These are phyloP conservation scores for Dictyostelium intermedium DNA, from an alignment of 78 protist species.

Conservation along the genomic window DNA sequence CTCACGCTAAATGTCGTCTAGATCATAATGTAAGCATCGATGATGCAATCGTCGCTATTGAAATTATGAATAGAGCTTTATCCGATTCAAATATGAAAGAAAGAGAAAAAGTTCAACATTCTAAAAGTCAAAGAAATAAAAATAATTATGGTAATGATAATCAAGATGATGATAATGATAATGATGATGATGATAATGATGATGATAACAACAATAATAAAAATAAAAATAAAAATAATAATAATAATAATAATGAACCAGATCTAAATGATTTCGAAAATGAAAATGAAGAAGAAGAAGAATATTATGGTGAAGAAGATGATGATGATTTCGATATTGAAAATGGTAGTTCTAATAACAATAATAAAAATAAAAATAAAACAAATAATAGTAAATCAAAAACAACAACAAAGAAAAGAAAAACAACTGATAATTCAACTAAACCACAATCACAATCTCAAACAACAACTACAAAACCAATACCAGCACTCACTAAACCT, in stretches of 20 bases:
- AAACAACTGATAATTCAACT: not conserved
- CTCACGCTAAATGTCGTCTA: constrained; percentile 97
- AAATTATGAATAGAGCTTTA: constrained; percentile 40
- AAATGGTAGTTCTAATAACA: not conserved
- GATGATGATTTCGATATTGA: not conserved
- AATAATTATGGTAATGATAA: not conserved
- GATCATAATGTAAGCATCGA: not conserved
- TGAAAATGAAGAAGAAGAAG: not conserved
- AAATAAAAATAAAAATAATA: not conserved
- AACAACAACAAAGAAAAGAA: not conserved
- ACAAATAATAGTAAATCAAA: not conserved
- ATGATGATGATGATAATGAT: not conserved
- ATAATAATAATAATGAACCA: not conserved
- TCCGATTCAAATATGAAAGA: not conserved
- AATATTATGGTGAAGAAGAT: not conserved
- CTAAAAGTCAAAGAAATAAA: not conserved
- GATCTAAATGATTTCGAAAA: not conserved
- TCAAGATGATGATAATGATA: not conserved
- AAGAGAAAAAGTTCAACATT: not conserved
- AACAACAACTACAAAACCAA: not conserved
- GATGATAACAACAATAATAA: not conserved
- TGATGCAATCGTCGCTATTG: constrained; percentile 79
- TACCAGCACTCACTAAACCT: not conserved
- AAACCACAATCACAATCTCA: not conserved
- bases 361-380: not conserved